phyloP scores from a whole-genome alignment of 805 yeast species.

The Ogataea saltuana region DNA sequence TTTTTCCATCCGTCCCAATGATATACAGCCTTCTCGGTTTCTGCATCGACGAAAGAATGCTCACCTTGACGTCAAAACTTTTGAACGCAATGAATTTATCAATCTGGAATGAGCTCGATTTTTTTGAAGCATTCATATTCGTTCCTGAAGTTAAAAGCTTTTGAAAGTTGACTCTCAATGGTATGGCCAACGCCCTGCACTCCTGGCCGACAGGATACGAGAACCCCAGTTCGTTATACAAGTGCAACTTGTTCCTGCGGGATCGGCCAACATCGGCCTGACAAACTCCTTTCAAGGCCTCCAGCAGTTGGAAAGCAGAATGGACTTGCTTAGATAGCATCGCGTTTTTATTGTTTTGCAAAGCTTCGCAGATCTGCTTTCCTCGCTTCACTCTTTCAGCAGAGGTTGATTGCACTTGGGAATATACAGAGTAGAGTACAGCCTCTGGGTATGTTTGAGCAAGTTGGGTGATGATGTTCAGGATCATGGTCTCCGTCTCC shows the following conservation, averaged over 20 bases:
- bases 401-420: slow-evolving; percentile 63
- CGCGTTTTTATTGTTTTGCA: slow-evolving; percentile 22
- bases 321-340: slow-evolving; percentile 25
- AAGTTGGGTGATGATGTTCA: slow-evolving; percentile 57
- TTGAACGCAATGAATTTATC: slow-evolving; percentile 50
- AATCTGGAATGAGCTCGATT: slow-evolving; percentile 15
- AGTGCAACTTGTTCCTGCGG: slow-evolving; percentile 37
- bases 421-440: slow-evolving; percentile 80
- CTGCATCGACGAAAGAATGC: slow-evolving; percentile 78
- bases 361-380: slow-evolving; percentile 41
- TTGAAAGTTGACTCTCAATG: slow-evolving; percentile 69
- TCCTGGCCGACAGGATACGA: slow-evolving; percentile 29
- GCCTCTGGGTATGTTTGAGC: slow-evolving; percentile 73
- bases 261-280: slow-evolving; percentile 39
- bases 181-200: slow-evolving; percentile 60
- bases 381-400: slow-evolving; percentile 49
- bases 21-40: slow-evolving; percentile 78
- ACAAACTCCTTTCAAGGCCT: slow-evolving; percentile 46
- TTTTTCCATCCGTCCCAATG: slow-evolving; percentile 74
- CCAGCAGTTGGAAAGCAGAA: slow-evolving; percentile 39
- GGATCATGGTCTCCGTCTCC: slow-evolving; percentile 55
- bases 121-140: slow-evolving; percentile 41
- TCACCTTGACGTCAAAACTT: slow-evolving; percentile 65
- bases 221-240: slow-evolving; percentile 44
- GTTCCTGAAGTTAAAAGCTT: slow-evolving; percentile 57